Evolutionary conservation across 495 filamentous ascomycete genomes (phyloP).

Genomic region (Tetracladium setigerum): DNA sequence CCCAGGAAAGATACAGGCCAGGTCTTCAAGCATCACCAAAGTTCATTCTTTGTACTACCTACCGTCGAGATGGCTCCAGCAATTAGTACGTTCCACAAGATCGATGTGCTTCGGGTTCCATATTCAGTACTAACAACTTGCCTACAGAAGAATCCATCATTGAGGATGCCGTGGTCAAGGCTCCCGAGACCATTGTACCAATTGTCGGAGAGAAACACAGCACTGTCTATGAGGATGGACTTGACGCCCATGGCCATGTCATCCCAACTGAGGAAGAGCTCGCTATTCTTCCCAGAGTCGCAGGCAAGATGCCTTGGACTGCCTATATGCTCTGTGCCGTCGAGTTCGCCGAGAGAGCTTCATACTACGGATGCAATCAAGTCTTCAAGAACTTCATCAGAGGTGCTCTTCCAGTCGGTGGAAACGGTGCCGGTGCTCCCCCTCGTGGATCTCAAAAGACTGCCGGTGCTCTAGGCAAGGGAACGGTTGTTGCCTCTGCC

Average conservation of each 20-base stretch:
- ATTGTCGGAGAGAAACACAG: no score
- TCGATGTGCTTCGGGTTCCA: no score
- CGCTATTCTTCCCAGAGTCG: slow-evolving; percentile 41
- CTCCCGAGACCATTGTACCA: no score
- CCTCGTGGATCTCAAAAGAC: slow-evolving; percentile 42
- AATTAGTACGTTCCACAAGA: no score
- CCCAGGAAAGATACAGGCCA: no score
- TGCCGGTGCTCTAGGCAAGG: slow-evolving; percentile 51
- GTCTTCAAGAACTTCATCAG: slow-evolving; percentile 56
- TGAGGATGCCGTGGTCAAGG: no score
- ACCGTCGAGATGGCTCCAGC: no score
- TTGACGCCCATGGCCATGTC: slow-evolving; percentile 29
- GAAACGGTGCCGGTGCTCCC: slow-evolving; percentile 49
- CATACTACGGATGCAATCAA: slow-evolving; percentile 47
- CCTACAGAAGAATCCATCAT: no score
- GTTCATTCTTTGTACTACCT: no score
- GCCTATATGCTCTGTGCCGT: slow-evolving; percentile 46
- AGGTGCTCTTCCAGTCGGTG: slow-evolving; percentile 42
- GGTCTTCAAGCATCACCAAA: no score
- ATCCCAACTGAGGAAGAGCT: slow-evolving; percentile 46
- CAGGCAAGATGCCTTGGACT: slow-evolving; percentile 37
- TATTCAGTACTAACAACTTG: no score
- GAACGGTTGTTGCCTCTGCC: slow-evolving; percentile 47
- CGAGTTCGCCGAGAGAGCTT: slow-evolving; percentile 52
- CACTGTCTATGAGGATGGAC: slow-evolving; percentile 3